A percentile compares a stretch with the other conserved stretches of the same genome.
These are phyloP conservation scores for Ceratocystis huliohia DNA, from an alignment of 2,329 filamentous ascomycete species.

Conservation along the genomic window DNA sequence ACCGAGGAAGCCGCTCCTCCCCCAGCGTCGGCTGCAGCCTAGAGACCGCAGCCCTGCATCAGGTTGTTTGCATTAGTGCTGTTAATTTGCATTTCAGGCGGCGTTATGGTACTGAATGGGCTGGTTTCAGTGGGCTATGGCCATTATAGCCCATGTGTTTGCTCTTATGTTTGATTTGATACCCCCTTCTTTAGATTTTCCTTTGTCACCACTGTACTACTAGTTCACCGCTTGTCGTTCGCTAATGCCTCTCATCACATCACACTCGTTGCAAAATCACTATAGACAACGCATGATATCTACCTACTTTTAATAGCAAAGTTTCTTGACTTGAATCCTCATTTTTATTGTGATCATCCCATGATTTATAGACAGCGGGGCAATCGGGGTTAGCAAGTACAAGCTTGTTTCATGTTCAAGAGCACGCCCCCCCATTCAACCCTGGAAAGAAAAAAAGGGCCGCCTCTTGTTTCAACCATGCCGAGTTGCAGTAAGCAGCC, in stretches of 20 bases:
- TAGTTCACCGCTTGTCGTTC: not conserved
- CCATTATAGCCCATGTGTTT: not conserved
- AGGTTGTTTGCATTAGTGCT: not conserved
- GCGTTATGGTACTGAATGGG: not conserved
- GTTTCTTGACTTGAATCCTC: not conserved
- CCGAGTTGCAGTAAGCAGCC: no score
- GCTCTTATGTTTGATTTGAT: constrained; percentile 8
- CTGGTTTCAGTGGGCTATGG: not conserved
- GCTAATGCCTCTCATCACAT: constrained; percentile 1
- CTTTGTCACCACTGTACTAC: constrained; percentile 3
- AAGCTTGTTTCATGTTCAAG: not conserved
- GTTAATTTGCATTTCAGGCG: not conserved
- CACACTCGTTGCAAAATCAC: not conserved
- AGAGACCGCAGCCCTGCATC: constrained; percentile 4
- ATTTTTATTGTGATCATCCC: not conserved
- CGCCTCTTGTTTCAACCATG: not conserved
- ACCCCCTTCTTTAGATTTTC: constrained; percentile 9
- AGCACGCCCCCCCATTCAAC: not conserved
- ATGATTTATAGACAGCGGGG: not conserved
- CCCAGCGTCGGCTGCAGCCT: constrained; percentile 20
- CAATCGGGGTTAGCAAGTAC: not conserved
- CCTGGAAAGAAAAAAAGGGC: not conserved
- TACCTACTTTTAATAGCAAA: not conserved
- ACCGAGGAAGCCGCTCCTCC: constrained; percentile 22
- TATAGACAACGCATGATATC: constrained; percentile 4